A percentile compares a stretch with the other conserved stretches of the same genome.
These are phyloP conservation scores for Coccomyxa subellipsoidea DNA, from an alignment of 163 green algal species.

Conservation along the genomic window DNA sequence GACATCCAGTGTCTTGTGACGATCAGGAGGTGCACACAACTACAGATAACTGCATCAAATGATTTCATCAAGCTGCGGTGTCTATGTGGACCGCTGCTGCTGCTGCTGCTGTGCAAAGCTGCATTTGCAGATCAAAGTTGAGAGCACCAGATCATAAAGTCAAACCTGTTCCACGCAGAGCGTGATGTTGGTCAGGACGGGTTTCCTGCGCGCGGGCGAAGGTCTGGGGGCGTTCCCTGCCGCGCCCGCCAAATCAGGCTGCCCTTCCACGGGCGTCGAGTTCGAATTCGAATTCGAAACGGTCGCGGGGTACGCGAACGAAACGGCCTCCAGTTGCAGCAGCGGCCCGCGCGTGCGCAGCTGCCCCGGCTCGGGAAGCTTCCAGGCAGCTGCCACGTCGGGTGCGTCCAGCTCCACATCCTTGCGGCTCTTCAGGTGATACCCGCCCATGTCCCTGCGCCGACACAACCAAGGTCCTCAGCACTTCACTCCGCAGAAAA, in stretches of 20 bases:
- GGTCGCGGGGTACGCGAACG: conserved; percentile 8
- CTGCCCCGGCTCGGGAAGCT: conserved; percentile 18
- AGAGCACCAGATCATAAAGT: conserved; percentile 3
- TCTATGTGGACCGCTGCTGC: too few species aligned
- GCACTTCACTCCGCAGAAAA: background rate
- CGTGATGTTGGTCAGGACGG: conserved; percentile 28
- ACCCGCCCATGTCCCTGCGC: conserved; percentile 23
- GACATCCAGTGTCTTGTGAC: background rate
- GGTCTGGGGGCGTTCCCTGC: background rate
- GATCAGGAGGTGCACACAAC: background rate
- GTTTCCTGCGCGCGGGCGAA: background rate
- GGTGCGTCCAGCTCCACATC: conserved; percentile 15
- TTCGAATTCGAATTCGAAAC: too few species aligned
- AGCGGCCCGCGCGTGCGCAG: conserved; percentile 25
- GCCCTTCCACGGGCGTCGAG: too few species aligned
- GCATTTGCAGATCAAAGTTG: background rate
- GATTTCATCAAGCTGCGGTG: too few species aligned
- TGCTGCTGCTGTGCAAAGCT: background rate
- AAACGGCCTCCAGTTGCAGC: conserved; percentile 14
- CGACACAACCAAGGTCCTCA: background rate
- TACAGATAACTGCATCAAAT: background rate
- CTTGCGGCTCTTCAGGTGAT: conserved; percentile 14
- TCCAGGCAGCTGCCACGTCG: conserved; percentile 23
- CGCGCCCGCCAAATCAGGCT: background rate
- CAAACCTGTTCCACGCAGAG: conserved; percentile 26